Evolutionary conservation across 1,139 yeast genomes (phyloP).

Genomic region (Lodderomyces margitis): DNA sequence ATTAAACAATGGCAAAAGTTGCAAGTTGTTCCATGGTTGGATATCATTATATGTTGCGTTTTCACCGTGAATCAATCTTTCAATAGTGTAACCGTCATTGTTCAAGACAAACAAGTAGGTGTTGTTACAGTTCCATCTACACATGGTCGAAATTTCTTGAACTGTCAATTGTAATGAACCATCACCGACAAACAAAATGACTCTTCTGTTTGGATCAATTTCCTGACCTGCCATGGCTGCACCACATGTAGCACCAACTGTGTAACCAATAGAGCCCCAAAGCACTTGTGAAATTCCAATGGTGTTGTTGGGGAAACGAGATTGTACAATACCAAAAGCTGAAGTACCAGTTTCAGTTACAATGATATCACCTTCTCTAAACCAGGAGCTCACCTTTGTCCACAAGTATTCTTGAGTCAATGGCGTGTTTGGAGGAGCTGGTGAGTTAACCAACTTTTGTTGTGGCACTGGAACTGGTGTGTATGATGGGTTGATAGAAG

Average conservation of each 20-base stretch:
- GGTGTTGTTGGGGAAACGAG: constrained; percentile 72
- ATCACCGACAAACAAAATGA: constrained; percentile 82
- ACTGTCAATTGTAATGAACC: constrained; percentile 89
- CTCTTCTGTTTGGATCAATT: constrained; percentile 67
- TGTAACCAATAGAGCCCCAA: constrained; percentile 90
- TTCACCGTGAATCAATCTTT: constrained; percentile 83
- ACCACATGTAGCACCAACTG: constrained; percentile 84
- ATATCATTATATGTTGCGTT: constrained; percentile 75
- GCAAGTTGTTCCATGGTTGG: constrained; percentile 79
- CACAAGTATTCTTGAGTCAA: constrained; percentile 80
- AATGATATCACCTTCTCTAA: constrained; percentile 76
- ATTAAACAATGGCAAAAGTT: constrained; percentile 68
- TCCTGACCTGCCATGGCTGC: constrained; percentile 85
- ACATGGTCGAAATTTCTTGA: constrained; percentile 82
- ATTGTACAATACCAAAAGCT: constrained; percentile 80
- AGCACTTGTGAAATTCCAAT: constrained; percentile 84
- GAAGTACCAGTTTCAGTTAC: constrained; percentile 90
- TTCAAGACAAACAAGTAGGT: constrained; percentile 77
- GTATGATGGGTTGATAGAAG: constrained; percentile 32
- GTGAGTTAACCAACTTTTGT: constrained; percentile 31
- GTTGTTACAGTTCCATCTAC: constrained; percentile 36
- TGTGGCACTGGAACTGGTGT: constrained; percentile 49
- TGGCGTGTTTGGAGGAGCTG: constrained; percentile 23
- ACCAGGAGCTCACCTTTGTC: constrained; percentile 72
- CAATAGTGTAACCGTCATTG: constrained; percentile 89